phyloP scores from a whole-genome alignment of 441 rosid species.

The Metrosideros polymorpha region DNA sequence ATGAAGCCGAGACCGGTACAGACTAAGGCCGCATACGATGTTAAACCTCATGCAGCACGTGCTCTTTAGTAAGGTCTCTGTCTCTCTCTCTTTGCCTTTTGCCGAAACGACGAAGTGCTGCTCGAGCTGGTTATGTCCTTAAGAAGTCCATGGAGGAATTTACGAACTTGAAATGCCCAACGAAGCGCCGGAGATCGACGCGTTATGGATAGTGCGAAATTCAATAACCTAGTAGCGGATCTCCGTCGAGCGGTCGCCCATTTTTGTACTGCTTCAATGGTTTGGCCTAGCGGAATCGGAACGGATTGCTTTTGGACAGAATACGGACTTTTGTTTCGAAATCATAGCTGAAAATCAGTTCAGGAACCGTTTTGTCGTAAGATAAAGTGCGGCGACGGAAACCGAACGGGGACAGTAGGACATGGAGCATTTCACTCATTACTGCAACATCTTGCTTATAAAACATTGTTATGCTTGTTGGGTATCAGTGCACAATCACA shows the following conservation, averaged over 20 bases:
- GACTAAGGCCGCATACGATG: not conserved
- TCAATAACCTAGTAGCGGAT: not conserved
- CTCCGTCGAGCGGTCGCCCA: not conserved
- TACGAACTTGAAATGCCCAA: too few species aligned
- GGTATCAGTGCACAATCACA: too few species aligned
- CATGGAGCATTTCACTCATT: not conserved
- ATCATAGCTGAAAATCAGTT: not conserved
- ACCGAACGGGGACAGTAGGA: not conserved
- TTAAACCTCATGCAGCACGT: too few species aligned
- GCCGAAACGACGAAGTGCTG: not conserved
- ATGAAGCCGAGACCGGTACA: not conserved
- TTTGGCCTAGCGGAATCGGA: not conserved
- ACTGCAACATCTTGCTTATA: too few species aligned
- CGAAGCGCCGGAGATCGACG: too few species aligned
- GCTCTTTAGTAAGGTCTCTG: too few species aligned
- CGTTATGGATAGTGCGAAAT: not conserved
- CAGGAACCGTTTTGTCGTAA: not conserved
- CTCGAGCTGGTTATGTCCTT: not conserved
- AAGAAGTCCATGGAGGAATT: not conserved
- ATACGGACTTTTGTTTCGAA: not conserved
- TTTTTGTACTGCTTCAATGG: not conserved
- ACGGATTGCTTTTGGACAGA: not conserved
- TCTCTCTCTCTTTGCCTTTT: not conserved
- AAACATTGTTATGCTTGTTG: too few species aligned
- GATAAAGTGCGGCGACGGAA: not conserved